Percentiles rank a stretch among this genome's conserved stretches.
Conservation (phyloP, 2,329 filamentous ascomycete species). For the Chalaropsis thielavioides region DNA sequence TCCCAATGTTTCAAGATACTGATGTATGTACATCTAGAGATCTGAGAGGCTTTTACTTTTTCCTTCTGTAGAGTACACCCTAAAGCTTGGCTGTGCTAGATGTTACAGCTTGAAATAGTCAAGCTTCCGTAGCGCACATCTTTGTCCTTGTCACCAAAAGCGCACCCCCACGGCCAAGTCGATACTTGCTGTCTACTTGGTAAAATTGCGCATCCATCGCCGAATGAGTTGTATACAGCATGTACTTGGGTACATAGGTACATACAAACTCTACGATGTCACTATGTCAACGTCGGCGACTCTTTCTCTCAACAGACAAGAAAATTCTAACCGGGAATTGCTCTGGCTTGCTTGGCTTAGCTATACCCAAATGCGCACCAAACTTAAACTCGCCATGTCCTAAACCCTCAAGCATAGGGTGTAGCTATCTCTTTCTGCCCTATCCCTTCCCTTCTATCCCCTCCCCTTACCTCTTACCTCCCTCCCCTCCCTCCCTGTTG, state of each 20-base stretch:
- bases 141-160: neutral
- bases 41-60: neutral
- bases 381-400: too few relatives aligned
- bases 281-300: too few relatives aligned
- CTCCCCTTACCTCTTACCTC: neutral
- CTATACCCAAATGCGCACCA: neutral
- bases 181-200: too few relatives aligned
- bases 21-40: neutral
- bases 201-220: too few relatives aligned
- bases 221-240: too few relatives aligned
- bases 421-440: neutral
- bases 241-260: too few relatives aligned
- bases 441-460: neutral
- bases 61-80: neutral
- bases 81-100: neutral
- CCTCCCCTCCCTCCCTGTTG: neutral
- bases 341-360: neutral
- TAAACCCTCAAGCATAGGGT: neutral
- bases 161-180: too few relatives aligned
- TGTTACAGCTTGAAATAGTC: slow-evolving; percentile 1
- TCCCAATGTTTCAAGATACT: neutral
- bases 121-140: neutral
- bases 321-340: neutral
- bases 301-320: too few relatives aligned
- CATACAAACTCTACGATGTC: too few relatives aligned